Evolutionary conservation across 768 basidiomycete species (phyloP), one percentile per base, ranked within the genome.

Genomic region (Leccinum longicurvipes): DNA sequence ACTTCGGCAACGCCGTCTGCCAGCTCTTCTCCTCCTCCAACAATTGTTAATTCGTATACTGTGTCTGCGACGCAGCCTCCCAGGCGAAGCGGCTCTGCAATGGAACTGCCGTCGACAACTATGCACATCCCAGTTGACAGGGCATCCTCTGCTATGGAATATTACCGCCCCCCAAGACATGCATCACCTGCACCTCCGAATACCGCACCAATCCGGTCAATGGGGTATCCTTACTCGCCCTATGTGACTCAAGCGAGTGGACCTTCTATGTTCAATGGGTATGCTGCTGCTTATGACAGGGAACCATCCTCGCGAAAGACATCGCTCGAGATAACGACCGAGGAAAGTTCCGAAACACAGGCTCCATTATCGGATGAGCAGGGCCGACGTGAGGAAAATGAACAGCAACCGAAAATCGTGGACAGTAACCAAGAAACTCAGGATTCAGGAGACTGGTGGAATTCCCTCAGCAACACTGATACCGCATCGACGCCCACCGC

Each of bases 61-160:
- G 70, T 70, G 52, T 62, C 72, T 15, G 58, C 69, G 4, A 61
- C 70, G 19, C 68, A 76, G 11, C 78, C 82, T 41, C 82, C 84
- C 8, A 76, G 77, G 29, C 77, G 86, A 50, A 83, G 81, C 52
- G 86, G 86, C 4, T 92, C 91, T 27, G 86, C 88, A 1, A 81
- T 87, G 79, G 81, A 84, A 11, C 58, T 76, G 21, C 78, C 82
- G 19, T 70, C 80, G 15, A 65, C 76, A n/a, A 70, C 77, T 4
- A 74, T 77, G 60, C 77, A 79, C 32, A 60, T 74, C 28, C 82
- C 77, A 4, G 81, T 88, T 52, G 87, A 91, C 66, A 79, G 89
- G 45, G 82, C 89, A 0, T 82, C 87, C 6, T 91, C 91, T 36
- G 89, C 89, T 3, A 82, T 89, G 79, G 91, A 90, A 51, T 81